Conservation (phyloP, 2,329 filamentous ascomycete species). For the Arachnomyces sp. region DNA sequence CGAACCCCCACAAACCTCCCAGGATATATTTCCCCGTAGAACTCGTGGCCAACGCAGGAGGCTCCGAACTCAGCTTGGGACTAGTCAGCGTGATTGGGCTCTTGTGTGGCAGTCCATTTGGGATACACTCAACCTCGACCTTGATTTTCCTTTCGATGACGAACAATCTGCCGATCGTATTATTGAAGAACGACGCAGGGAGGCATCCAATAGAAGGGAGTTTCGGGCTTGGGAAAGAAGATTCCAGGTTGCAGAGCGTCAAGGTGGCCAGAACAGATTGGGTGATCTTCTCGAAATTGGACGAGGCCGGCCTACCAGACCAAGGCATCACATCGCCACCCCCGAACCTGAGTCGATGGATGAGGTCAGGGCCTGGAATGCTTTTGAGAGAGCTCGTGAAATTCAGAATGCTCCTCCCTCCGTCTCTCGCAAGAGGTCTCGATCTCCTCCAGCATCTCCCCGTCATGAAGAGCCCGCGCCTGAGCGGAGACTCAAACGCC, state of each 20-base stretch:
- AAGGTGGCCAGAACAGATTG: constrained; percentile 67
- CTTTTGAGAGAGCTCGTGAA: constrained; percentile 75
- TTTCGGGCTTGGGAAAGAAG: constrained; percentile 72
- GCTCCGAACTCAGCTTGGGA: constrained; percentile 22
- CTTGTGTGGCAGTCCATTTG: constrained; percentile 84
- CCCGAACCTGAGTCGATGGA: constrained; percentile 66
- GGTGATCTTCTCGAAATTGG: constrained; percentile 52
- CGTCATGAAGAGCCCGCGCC: constrained; percentile 56
- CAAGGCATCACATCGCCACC: constrained; percentile 30
- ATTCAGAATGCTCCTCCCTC: constrained; percentile 40
- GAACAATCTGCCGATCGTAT: constrained; percentile 54
- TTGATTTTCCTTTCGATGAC: constrained; percentile 78
- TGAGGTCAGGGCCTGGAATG: constrained; percentile 79
- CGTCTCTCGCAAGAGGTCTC: constrained; percentile 57
- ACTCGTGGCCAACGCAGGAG: constrained; percentile 39
- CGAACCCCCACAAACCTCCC: constrained; percentile 30
- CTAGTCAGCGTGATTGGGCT: constrained; percentile 50
- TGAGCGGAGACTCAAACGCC: constrained; percentile 78
- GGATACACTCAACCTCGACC: constrained; percentile 66
- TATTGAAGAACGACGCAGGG: constrained; percentile 41
- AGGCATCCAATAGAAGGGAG: constrained; percentile 48
- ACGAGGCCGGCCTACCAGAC: constrained; percentile 32
- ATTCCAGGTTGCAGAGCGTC: constrained; percentile 68
- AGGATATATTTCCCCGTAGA: constrained; percentile 41
- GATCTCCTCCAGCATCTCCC: constrained; percentile 66